Percentiles rank a stretch among this genome's conserved stretches.
phyloP scores from a whole-genome alignment of 441 rosid genomes.

The Adansonia grandidieri region DNA sequence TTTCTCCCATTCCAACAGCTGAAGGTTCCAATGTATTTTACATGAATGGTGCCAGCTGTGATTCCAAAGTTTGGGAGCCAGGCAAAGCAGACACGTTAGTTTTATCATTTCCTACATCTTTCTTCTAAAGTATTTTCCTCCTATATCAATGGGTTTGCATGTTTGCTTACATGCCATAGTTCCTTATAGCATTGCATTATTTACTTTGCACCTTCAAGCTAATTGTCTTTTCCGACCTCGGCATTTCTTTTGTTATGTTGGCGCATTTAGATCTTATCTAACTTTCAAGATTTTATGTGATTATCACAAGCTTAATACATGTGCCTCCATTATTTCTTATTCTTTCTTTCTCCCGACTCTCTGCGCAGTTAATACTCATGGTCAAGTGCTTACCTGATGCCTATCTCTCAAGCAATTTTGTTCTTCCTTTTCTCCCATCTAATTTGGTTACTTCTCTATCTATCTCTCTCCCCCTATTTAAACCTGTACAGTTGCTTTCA shows the following conservation, averaged over 20 bases:
- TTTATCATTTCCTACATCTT: slow-evolving; percentile 8
- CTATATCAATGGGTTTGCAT: slow-evolving; percentile 8
- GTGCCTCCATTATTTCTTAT: not conserved
- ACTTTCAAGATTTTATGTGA: not conserved
- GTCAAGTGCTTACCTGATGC: slow-evolving; percentile 10
- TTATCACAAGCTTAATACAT: not conserved
- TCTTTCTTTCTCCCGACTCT: not conserved
- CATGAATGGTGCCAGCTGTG: not conserved
- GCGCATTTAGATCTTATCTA: not conserved
- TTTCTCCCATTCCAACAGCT: slow-evolving; percentile 4
- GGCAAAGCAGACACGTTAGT: not conserved
- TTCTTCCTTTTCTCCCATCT: not conserved
- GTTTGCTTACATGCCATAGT: not conserved
- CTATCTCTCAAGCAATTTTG: not conserved
- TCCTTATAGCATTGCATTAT: slow-evolving; percentile 2
- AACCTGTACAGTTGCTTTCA: not conserved
- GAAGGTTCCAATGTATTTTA: slow-evolving; percentile 6
- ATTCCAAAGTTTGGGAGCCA: not conserved
- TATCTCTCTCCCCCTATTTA: not conserved
- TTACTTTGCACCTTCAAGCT: slow-evolving; percentile 11
- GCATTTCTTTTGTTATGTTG: slow-evolving; percentile 1
- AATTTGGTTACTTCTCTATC: not conserved
- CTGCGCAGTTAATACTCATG: not conserved
- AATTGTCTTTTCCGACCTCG: not conserved
- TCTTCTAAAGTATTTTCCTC: not conserved